Evolutionary conservation across 805 yeast species (phyloP).

Genomic region (Saccharomycopsis malanga): DNA sequence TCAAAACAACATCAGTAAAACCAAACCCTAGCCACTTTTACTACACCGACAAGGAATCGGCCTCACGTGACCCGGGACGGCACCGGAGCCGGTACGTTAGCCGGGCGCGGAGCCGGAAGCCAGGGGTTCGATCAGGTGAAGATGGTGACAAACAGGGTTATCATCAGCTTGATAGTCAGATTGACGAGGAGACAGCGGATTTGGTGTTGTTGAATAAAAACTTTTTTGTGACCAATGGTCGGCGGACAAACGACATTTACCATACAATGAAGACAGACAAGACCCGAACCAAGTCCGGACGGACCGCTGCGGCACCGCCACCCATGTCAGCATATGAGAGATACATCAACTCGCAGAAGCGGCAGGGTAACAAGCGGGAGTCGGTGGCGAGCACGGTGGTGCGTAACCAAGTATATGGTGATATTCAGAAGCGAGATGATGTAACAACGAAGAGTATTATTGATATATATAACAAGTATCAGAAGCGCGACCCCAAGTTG

Average conservation of each 20-base stretch:
- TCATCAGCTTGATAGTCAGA: conserved; percentile 14
- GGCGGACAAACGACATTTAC: conserved; percentile 20
- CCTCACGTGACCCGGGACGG: not conserved
- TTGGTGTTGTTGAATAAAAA: conserved; percentile 19
- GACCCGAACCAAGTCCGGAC: too few species aligned
- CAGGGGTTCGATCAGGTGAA: not conserved
- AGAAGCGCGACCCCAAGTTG: conserved; percentile 13
- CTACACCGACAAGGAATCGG: not conserved
- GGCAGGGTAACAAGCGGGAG: conserved; percentile 10
- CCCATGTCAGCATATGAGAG: conserved; percentile 9
- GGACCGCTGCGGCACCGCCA: not conserved
- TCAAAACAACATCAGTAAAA: not conserved
- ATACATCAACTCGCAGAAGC: conserved; percentile 2
- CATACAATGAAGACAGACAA: conserved; percentile 3
- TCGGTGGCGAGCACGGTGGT: conserved; percentile 16
- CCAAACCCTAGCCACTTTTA: not conserved
- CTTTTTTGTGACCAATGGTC: conserved; percentile 21
- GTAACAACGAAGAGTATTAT: conserved; percentile 16
- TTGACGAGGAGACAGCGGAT: conserved; percentile 22
- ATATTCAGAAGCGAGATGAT: conserved; percentile 3
- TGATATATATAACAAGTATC: conserved; percentile 20
- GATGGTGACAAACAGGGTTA: not conserved
- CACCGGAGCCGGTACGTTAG: not conserved
- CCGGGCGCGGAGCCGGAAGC: not conserved
- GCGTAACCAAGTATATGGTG: conserved; percentile 12